Evolutionary conservation across 345 rosid genomes (phyloP).

Genomic region (Brassica napus): DNA sequence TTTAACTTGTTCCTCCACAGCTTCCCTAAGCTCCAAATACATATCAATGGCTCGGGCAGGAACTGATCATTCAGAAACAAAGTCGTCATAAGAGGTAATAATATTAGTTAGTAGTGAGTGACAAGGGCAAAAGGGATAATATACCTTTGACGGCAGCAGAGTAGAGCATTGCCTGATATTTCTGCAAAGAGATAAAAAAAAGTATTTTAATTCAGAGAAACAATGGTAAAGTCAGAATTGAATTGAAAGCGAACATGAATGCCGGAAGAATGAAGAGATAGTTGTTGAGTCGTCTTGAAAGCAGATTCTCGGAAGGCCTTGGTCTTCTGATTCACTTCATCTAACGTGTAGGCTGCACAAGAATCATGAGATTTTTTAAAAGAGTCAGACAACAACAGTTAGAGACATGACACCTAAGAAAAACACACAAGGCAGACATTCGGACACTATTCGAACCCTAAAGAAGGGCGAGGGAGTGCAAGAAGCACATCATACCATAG

Average conservation of each 20-base stretch:
- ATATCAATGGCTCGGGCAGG: conserved; percentile 75
- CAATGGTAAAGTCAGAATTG: not conserved
- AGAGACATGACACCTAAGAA: not conserved
- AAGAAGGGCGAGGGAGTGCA: not conserved
- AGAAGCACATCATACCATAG: conserved; percentile 62
- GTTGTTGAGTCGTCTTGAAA: not conserved
- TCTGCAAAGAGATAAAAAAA: conserved; percentile 51
- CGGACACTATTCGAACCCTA: not conserved
- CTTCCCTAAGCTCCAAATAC: conserved; percentile 82
- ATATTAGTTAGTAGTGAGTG: not conserved
- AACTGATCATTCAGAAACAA: conserved; percentile 47
- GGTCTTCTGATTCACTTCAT: not conserved
- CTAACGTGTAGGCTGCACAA: not conserved
- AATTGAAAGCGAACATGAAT: not conserved
- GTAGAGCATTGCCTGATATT: conserved; percentile 52
- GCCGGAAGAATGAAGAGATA: not conserved
- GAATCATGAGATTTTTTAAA: not conserved
- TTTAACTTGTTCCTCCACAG: conserved; percentile 74
- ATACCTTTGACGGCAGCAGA: conserved; percentile 73
- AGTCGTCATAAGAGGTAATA: too few species aligned
- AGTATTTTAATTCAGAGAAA: not conserved
- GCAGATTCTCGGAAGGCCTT: not conserved
- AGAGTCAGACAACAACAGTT: not conserved
- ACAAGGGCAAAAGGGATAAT: conserved; percentile 27
- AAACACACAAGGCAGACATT: not conserved